Conservation (phyloP, 768 basidiomycete species). For the Leucocoprinus leucothites region DNA sequence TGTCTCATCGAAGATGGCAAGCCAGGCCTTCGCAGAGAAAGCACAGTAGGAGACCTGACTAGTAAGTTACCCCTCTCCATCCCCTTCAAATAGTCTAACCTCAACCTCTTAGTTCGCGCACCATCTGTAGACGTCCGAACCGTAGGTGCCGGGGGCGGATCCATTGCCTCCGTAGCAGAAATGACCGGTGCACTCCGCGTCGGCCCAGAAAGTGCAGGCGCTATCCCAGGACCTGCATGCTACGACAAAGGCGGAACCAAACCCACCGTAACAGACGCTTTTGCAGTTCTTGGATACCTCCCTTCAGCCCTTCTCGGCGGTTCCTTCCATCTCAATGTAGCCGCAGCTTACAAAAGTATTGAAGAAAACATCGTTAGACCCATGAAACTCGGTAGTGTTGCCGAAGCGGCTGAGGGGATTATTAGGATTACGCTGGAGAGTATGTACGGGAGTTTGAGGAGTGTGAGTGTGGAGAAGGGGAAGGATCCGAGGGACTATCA, state of each 20-base stretch:
- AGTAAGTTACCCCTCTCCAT: conserved; percentile 9
- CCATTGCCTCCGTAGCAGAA: conserved; percentile 18
- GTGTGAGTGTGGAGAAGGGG: conserved; percentile 27
- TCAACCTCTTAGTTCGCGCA: conserved; percentile 18
- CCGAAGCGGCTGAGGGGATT: conserved; percentile 28
- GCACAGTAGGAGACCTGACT: conserved; percentile 23
- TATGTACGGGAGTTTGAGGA: conserved; percentile 27
- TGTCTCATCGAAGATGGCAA: conserved; percentile 26
- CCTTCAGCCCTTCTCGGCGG: conserved; percentile 25
- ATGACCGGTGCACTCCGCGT: conserved; percentile 26
- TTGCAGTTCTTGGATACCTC: conserved; percentile 26
- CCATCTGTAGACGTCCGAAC: conserved; percentile 26
- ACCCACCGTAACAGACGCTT: conserved; percentile 28
- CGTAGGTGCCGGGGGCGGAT: conserved; percentile 20
- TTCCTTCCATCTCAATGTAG: conserved; percentile 22
- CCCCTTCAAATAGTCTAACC: background rate
- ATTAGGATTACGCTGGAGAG: conserved; percentile 24
- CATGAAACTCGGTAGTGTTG: conserved; percentile 17
- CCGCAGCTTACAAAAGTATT: conserved; percentile 21
- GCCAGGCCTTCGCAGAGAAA: conserved; percentile 24
- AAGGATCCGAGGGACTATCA: conserved; percentile 27
- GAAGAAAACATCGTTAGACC: conserved; percentile 21
- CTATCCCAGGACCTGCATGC: conserved; percentile 27
- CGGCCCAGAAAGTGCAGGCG: conserved; percentile 27
- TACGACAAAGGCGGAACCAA: conserved; percentile 25